Conservation (phyloP, 805 yeast species). For the Yamadazyma tumulicola region DNA sequence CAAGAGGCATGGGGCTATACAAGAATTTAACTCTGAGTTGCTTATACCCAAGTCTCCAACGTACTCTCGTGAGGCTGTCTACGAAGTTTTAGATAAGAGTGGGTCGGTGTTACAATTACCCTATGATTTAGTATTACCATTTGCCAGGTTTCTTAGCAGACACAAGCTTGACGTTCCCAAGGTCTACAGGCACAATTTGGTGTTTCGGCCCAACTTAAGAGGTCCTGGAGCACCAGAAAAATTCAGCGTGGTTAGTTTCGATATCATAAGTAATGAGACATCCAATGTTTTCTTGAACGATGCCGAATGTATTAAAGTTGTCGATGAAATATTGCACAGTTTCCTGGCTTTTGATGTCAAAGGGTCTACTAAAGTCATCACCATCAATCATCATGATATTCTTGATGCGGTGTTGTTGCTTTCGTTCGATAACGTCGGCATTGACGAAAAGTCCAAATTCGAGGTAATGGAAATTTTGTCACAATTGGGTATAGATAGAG, state of each 20-base stretch:
- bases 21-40: conserved; percentile 57
- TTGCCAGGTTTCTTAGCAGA: conserved; percentile 79
- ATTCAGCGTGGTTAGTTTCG: conserved; percentile 84
- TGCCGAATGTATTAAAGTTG: conserved; percentile 82
- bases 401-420: conserved; percentile 59
- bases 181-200: conserved; percentile 72
- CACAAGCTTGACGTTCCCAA: conserved; percentile 51
- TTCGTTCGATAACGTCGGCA: conserved; percentile 77
- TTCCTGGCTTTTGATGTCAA: conserved; percentile 62
- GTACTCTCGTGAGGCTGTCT: conserved; percentile 59
- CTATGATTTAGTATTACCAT: conserved; percentile 84
- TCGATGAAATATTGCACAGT: conserved; percentile 64
- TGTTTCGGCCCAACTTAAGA: conserved; percentile 61
- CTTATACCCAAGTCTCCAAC: conserved; percentile 82
- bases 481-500: conserved; percentile 67
- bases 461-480: conserved; percentile 72
- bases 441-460: conserved; percentile 56
- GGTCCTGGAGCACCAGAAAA: conserved; percentile 68
- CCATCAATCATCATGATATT: conserved; percentile 79
- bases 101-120: conserved; percentile 90
- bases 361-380: conserved; percentile 51
- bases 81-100: conserved; percentile 76
- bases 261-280: conserved; percentile 56
- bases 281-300: conserved; percentile 56
- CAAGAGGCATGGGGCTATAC: conserved; percentile 82